A percentile compares a stretch with the other conserved stretches of the same genome.
Evolutionary conservation across 306 rosid genomes (phyloP).

Genomic region (Medicago ruthenica): DNA sequence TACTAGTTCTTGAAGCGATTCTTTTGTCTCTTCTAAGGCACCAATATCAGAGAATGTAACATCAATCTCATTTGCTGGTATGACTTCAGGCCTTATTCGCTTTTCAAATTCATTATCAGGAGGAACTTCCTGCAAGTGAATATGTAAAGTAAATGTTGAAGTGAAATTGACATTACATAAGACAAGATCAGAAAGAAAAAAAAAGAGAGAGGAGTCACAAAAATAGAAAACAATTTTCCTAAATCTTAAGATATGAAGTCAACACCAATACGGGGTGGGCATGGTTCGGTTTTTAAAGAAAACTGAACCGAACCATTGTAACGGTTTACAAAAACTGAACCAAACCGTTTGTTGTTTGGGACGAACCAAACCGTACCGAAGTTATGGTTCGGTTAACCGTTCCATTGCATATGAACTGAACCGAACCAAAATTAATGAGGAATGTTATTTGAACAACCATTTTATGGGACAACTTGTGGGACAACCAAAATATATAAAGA

Average conservation of each 20-base stretch:
- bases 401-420: no score
- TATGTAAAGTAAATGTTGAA: slow-evolving; percentile 24
- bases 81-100: slow-evolving; percentile 92
- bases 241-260: slow-evolving; percentile 1
- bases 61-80: slow-evolving; percentile 80
- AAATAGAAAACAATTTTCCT: not conserved
- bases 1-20: slow-evolving; percentile 95
- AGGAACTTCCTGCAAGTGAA: slow-evolving; percentile 66
- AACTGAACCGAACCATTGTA: no score
- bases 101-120: slow-evolving; percentile 96
- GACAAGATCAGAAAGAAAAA: not conserved
- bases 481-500: no score
- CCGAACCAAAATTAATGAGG: no score
- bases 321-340: no score
- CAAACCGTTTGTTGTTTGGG: no score
- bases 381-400: no score
- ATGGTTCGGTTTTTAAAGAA: no score
- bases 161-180: not conserved
- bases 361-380: no score
- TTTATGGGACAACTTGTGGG: no score
- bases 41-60: slow-evolving; percentile 90
- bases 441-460: no score
- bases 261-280: no score
- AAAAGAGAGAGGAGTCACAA: not conserved
- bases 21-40: slow-evolving; percentile 86